Conservation (phyloP, 1,284 basidiomycete genomes). For the Amylostereum chailletii region DNA sequence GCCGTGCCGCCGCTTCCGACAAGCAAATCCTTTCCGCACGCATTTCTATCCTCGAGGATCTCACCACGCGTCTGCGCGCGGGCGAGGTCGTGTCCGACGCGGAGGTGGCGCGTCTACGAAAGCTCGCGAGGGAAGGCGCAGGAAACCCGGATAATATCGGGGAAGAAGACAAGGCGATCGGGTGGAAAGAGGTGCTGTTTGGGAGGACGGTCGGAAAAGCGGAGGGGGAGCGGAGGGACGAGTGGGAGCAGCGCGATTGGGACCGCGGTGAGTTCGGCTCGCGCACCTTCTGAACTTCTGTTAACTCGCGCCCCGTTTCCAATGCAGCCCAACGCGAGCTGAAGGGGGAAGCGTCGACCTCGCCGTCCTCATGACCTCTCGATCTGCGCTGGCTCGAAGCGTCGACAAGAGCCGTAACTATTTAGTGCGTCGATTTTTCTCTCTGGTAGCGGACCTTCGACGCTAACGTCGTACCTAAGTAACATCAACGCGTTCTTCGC, state of each 20-base stretch:
- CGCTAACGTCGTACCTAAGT: not conserved
- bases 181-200: constrained; percentile 26
- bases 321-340: not conserved
- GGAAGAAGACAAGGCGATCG: constrained; percentile 14
- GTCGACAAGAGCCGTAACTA: not conserved
- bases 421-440: not conserved
- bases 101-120: constrained; percentile 40
- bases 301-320: not conserved
- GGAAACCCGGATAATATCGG: constrained; percentile 5
- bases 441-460: not conserved
- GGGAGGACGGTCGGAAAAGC: constrained; percentile 15
- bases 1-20: constrained; percentile 38
- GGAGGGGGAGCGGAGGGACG: constrained; percentile 16
- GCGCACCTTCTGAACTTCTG: not conserved
- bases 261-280: constrained; percentile 19
- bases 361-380: not conserved
- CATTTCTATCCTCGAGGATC: constrained; percentile 50
- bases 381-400: not conserved
- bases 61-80: constrained; percentile 36
- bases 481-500: not conserved
- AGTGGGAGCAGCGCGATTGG: constrained; percentile 21
- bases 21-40: constrained; percentile 41
- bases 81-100: constrained; percentile 31
- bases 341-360: not conserved
- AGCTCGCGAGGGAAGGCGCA: constrained; percentile 27